Base-by-base conservation (phyloP, 2,329 filamentous ascomycete genomes). In the Pseudogymnoascus sp. region DNA sequence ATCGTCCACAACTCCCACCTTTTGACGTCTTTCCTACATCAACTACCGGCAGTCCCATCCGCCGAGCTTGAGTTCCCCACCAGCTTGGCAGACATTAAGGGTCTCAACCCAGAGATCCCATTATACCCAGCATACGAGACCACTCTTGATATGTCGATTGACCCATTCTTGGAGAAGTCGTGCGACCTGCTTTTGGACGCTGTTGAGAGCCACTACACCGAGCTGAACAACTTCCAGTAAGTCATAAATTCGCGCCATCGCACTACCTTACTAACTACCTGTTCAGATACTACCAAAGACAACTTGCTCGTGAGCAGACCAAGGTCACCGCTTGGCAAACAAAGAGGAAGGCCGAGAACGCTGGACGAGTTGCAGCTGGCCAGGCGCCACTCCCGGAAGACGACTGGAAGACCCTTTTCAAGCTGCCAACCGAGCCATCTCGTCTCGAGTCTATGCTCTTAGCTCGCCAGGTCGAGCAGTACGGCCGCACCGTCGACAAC, bases 371-470 rank as follows among this genome's bases (percentile, higher is more conserved):
- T 63, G 86, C 91, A 38, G 89, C 93, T 69, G 97, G 97, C 84
- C 92, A 97, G 79, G 77, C 88, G 42, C 87, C 86, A 38, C 85
- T 97, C 60, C 92, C 95, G 38, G 95, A 99, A 80, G 93, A 97
- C 73, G 95, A 99, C 82, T 99, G 93, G 93, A 91, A 96, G 80
- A 88, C 91, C 75, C 83, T 97, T 71, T 99, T 97, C 85, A 99
- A 99, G 86, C 85, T 99, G 69, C 95, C 95, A 25, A 88, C 91
- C 75, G 93, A 97, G 81, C 93, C 95, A 63, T 96, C 89, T 79
- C 84, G 93, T 69, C 80, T 97, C 70, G 93, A 97, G 81, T 91
- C 89, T 68, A 90, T 99, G 84, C 82, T 99, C 74, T 96, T 97
- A 76, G 93, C 90, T 67, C 86, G 92, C 78, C 95, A 99, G 80